phyloP scores from a whole-genome alignment of 2,329 filamentous ascomycete genomes.

The Dichotomopilus funicola region DNA sequence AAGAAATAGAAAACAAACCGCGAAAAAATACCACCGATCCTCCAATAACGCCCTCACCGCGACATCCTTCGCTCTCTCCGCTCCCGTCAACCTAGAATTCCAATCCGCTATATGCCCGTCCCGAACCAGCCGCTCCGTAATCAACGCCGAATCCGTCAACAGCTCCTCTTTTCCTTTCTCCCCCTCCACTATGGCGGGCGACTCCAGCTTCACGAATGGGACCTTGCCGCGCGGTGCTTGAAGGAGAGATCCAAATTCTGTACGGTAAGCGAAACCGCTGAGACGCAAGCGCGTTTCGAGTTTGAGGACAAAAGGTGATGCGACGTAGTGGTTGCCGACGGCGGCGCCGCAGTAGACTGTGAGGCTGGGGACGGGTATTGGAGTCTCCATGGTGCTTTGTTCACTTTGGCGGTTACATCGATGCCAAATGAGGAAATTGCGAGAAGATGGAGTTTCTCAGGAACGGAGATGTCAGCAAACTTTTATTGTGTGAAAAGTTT shows the following conservation, averaged over 20 bases:
- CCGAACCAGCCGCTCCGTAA: slow-evolving; percentile 40
- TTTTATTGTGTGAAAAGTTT: no score
- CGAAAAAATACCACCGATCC: slow-evolving; percentile 54
- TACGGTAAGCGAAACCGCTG: slow-evolving; percentile 40
- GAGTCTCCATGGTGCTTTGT: not conserved
- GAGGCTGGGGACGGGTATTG: slow-evolving; percentile 13
- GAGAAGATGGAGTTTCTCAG: not conserved
- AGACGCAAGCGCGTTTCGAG: slow-evolving; percentile 56
- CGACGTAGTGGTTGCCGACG: slow-evolving; percentile 38
- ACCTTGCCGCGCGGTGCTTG: slow-evolving; percentile 52
- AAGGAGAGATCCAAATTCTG: slow-evolving; percentile 38
- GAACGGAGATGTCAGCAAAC: not conserved
- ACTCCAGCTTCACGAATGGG: slow-evolving; percentile 44
- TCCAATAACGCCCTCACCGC: slow-evolving; percentile 50
- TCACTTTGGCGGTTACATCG: no score
- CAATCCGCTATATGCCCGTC: slow-evolving; percentile 40
- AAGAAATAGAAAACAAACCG: slow-evolving; percentile 16
- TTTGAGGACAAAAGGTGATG: slow-evolving; percentile 58
- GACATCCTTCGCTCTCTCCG: slow-evolving; percentile 42
- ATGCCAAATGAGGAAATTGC: not conserved
- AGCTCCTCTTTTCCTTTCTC: not conserved
- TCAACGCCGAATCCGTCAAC: slow-evolving; percentile 50
- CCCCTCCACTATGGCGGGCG: not conserved
- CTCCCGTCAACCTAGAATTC: slow-evolving; percentile 36
- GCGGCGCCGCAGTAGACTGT: slow-evolving; percentile 47